Conservation (phyloP, 306 rosid species). For the Cicer cuneatum region DNA sequence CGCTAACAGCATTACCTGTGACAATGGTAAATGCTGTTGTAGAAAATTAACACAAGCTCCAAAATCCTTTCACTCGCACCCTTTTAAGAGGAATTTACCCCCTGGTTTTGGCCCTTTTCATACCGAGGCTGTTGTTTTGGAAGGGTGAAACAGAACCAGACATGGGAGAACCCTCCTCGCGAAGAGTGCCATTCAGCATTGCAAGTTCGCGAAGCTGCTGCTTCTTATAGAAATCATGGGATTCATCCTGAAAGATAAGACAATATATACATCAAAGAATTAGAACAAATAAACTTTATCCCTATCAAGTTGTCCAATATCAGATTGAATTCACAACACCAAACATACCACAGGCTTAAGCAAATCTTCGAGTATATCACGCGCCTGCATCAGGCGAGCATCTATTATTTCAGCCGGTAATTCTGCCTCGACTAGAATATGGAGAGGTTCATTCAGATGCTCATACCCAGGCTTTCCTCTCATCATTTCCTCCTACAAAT, state of each 20-base stretch:
- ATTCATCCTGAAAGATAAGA: conserved; percentile 69
- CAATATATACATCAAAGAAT: conserved; percentile 33
- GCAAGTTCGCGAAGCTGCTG: conserved; percentile 97
- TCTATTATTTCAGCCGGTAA: conserved; percentile 87
- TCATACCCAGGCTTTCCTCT: conserved; percentile 93
- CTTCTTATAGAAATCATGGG: conserved; percentile 97
- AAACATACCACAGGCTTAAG: conserved; percentile 82
- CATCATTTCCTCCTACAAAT: conserved; percentile 86
- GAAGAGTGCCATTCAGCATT: conserved; percentile 89
- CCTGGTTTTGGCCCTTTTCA: conserved; percentile 99
- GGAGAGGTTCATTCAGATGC: conserved; percentile 93
- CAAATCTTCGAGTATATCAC: conserved; percentile 77
- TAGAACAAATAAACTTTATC: conserved; percentile 15
- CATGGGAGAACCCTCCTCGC: conserved; percentile 97
- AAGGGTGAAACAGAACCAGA: conserved; percentile 86
- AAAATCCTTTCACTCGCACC: conserved; percentile 46
- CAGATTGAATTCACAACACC: conserved; percentile 23
- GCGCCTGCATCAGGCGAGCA: conserved; percentile 83
- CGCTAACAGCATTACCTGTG: conserved; percentile 61
- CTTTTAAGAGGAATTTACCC: conserved; percentile 53
- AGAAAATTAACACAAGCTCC: conserved; percentile 67
- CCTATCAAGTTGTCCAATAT: conserved; percentile 13
- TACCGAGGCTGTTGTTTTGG: conserved; percentile 84
- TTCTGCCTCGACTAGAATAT: conserved; percentile 89
- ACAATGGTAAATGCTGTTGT: conserved; percentile 56